Percentiles rank a stretch among this genome's conserved stretches.
phyloP scores from a whole-genome alignment of 257 asterid genomes.

The Forsythia viridissima region DNA sequence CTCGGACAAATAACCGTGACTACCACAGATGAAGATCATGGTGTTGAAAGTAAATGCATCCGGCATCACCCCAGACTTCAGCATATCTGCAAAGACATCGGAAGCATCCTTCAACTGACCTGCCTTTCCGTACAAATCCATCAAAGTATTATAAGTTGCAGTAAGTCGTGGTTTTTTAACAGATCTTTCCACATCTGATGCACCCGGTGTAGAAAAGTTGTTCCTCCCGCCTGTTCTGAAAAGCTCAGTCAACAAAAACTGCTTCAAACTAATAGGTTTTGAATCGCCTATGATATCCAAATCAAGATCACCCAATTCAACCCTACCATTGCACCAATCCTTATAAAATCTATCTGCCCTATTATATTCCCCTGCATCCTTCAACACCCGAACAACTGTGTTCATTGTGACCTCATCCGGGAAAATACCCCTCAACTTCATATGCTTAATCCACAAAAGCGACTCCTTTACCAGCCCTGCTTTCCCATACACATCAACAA shows the following conservation, averaged over 20 bases:
- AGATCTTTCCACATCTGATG: slow-evolving; percentile 33
- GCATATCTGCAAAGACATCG: slow-evolving; percentile 72
- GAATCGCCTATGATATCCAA: slow-evolving; percentile 56
- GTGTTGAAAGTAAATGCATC: slow-evolving; percentile 87
- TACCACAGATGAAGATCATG: slow-evolving; percentile 82
- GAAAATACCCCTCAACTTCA: slow-evolving; percentile 77
- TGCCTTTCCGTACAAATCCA: slow-evolving; percentile 93
- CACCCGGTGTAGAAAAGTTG: slow-evolving; percentile 23
- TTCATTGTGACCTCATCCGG: slow-evolving; percentile 96
- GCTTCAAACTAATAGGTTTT: slow-evolving; percentile 67
- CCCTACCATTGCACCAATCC: slow-evolving; percentile 76
- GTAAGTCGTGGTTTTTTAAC: slow-evolving; percentile 59
- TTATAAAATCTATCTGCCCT: slow-evolving; percentile 70
- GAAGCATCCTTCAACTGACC: slow-evolving; percentile 84
- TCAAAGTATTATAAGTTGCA: slow-evolving; percentile 81
- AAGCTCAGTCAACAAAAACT: slow-evolving; percentile 78
- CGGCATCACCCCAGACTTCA: slow-evolving; percentile 69
- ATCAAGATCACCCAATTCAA: slow-evolving; percentile 71
- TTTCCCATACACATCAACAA: slow-evolving; percentile 92
- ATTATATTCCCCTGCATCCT: slow-evolving; percentile 76
- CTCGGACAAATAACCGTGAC: slow-evolving; percentile 72
- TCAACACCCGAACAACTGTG: slow-evolving; percentile 78
- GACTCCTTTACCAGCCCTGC: slow-evolving; percentile 89
- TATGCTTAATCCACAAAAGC: slow-evolving; percentile 86
- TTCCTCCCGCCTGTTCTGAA: slow-evolving; percentile 74